phyloP scores from a whole-genome alignment of 2,329 filamentous ascomycete species.

The Fusarium brachygibbosum region DNA sequence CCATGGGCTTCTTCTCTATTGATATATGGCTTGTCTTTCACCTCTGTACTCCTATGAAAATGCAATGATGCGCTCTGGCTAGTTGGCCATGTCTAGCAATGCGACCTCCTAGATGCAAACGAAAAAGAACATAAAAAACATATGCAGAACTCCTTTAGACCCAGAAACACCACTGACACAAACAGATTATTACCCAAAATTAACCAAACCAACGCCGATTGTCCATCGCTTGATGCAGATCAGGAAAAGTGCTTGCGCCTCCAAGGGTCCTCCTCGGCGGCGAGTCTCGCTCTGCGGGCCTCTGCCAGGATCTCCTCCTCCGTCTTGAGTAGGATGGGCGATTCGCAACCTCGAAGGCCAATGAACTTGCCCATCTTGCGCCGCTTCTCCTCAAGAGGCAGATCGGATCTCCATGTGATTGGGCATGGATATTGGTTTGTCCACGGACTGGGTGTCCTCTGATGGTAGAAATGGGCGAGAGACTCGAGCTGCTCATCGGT shows the following conservation, averaged over 20 bases:
- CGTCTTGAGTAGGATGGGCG: constrained; percentile 55
- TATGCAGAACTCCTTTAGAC: constrained; percentile 20
- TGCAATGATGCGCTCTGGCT: constrained; percentile 45
- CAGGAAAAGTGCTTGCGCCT: constrained; percentile 60
- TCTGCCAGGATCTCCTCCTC: constrained; percentile 64
- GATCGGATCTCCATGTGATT: constrained; percentile 70
- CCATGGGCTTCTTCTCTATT: constrained; percentile 43
- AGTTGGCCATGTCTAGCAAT: constrained; percentile 37
- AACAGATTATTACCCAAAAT: constrained; percentile 15
- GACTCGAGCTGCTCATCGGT: constrained; percentile 78
- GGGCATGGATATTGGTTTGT: constrained; percentile 74
- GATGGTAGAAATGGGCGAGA: constrained; percentile 80
- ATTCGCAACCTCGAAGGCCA: constrained; percentile 71
- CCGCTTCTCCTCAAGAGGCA: constrained; percentile 75
- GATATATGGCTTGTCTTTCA: constrained; percentile 26
- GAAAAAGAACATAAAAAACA: constrained; percentile 11
- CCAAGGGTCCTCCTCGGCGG: constrained; percentile 62
- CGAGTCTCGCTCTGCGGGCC: constrained; percentile 56
- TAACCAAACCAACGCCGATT: constrained; percentile 14
- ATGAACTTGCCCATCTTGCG: constrained; percentile 81
- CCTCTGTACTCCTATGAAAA: constrained; percentile 41
- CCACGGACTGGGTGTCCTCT: constrained; percentile 70
- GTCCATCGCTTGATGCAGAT: constrained; percentile 2
- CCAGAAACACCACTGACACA: constrained; percentile 9
- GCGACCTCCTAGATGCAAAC: constrained; percentile 35